These are phyloP conservation scores for Madurella fahalii DNA, from an alignment of 2,329 filamentous ascomycete species.

Conservation along the genomic window DNA sequence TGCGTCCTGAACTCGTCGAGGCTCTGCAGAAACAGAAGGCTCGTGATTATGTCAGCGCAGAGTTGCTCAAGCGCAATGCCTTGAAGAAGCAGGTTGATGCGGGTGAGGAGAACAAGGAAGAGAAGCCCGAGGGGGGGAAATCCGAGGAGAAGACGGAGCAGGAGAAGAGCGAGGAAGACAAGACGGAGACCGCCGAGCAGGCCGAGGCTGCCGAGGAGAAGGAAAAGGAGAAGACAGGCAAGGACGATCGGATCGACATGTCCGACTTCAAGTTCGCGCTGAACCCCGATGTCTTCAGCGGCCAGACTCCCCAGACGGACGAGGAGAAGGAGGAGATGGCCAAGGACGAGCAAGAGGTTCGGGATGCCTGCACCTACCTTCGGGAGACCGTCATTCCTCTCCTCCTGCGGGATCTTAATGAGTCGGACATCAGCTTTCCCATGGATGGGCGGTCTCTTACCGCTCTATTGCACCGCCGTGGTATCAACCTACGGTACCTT, in stretches of 20 bases:
- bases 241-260: slow-evolving; percentile 73
- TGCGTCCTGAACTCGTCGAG: slow-evolving; percentile 87
- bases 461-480: slow-evolving; percentile 87
- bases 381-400: slow-evolving; percentile 75
- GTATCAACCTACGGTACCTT: slow-evolving; percentile 96
- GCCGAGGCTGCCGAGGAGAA: slow-evolving; percentile 29
- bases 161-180: slow-evolving; percentile 33
- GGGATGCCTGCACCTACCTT: slow-evolving; percentile 75
- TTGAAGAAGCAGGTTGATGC: slow-evolving; percentile 32
- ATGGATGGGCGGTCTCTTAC: slow-evolving; percentile 96
- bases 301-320: slow-evolving; percentile 82
- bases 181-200: slow-evolving; percentile 31
- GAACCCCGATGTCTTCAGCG: slow-evolving; percentile 94
- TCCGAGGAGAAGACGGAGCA: slow-evolving; percentile 19
- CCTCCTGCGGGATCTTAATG: slow-evolving; percentile 78
- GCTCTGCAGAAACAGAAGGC: slow-evolving; percentile 79
- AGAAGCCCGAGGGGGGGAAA: slow-evolving; percentile 26
- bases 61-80: slow-evolving; percentile 62
- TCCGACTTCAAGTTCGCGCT: slow-evolving; percentile 82
- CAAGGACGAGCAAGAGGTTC: slow-evolving; percentile 83
- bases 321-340: slow-evolving; percentile 81
- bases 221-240: slow-evolving; percentile 36
- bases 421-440: slow-evolving; percentile 92
- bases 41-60: slow-evolving; percentile 79
- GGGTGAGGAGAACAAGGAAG: slow-evolving; percentile 16